Percentiles rank a stretch among this genome's conserved stretches.
Evolutionary conservation across 768 basidiomycete genomes (phyloP).

Genomic region (Amanita brunnescens): DNA sequence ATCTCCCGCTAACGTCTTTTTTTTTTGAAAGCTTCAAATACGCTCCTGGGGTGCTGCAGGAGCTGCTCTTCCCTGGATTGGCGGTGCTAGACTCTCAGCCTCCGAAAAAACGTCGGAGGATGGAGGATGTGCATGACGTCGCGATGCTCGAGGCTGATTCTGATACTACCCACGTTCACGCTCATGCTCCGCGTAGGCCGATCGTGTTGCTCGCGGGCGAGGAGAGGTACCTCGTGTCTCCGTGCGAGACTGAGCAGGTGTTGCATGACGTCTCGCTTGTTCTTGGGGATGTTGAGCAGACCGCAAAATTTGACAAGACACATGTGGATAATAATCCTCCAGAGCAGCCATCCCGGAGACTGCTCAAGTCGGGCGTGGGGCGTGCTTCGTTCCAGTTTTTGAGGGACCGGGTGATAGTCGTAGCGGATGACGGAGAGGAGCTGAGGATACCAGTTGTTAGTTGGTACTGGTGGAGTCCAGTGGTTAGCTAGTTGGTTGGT

Average conservation of each 20-base stretch:
- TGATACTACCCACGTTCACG: background rate
- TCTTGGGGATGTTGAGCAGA: background rate
- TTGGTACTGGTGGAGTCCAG: background rate
- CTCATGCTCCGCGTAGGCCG: background rate
- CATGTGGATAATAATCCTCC: no score
- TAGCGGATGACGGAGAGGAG: background rate
- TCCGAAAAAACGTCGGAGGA: constrained; percentile 27
- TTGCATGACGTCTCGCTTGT: background rate
- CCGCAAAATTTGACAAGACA: background rate
- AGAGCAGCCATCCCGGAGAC: background rate
- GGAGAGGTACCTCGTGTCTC: constrained; percentile 1
- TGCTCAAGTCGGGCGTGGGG: background rate
- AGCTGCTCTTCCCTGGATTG: constrained; percentile 34
- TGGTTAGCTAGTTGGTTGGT: background rate
- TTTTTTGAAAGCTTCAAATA: constrained; percentile 44
- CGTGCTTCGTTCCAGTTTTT: constrained; percentile 3
- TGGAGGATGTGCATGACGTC: constrained; percentile 7
- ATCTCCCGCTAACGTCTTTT: background rate
- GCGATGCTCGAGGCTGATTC: background rate
- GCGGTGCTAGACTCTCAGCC: constrained; percentile 14
- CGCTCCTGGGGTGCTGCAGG: constrained; percentile 31
- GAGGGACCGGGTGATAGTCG: constrained; percentile 1
- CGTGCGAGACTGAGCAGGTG: background rate
- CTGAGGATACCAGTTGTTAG: constrained; percentile 2
- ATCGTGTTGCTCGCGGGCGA: constrained; percentile 1